Base-by-base conservation (phyloP, 192 early-diverging fungal genomes). In the Entomortierella chlamydospora region DNA sequence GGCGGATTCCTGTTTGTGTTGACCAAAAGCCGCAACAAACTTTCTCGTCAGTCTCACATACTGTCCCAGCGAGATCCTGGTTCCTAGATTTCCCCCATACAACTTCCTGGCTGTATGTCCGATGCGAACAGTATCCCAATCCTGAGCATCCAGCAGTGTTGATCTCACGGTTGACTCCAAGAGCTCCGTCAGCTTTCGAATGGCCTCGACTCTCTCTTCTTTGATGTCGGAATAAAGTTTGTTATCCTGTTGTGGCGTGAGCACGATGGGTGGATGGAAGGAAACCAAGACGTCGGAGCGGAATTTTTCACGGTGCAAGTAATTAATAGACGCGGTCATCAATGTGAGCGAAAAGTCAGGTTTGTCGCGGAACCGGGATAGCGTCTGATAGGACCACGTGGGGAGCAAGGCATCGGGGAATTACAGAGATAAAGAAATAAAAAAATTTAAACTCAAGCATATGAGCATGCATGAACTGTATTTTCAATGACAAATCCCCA, bases 281-380 rank as follows among this genome's bases (percentile, higher is more conserved):
- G 73, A 72, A 9, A 83, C 73, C n/a, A 83, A 45, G 26, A 83
- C 73, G 67, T 83, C 74, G 4, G 81, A 82, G 17, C 81, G 66
- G 62, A 82, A 82, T 49, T 82, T 82, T 68, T 82, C 81, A 18
- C 81, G 81, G 31, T 77, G 81, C 18, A 72, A 55, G 28, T 83
- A 83, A 39, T 78, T 77, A 55, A 83, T 70, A 18, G 81, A 83
- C 26, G 65, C 28, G 2, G 81, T 83, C 69, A 83, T 59, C 52
- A 83, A 41, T 13, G 73, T 77, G 42, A 83, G 39, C 10, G 68
- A 72, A 54, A 83, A 83, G 23, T 83, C 73, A 7, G 66, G 57
- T n/a, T 49, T 62, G 37, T 83, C 81, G n/a, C 65, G 54, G 34
- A 62, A 78, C 15, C 56, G 64, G 42, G 73, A 47, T n/a, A 83